Percentiles rank a stretch among this genome's conserved stretches.
Conservation (phyloP, 1,139 yeast genomes). For the Candida sanyaensis region DNA sequence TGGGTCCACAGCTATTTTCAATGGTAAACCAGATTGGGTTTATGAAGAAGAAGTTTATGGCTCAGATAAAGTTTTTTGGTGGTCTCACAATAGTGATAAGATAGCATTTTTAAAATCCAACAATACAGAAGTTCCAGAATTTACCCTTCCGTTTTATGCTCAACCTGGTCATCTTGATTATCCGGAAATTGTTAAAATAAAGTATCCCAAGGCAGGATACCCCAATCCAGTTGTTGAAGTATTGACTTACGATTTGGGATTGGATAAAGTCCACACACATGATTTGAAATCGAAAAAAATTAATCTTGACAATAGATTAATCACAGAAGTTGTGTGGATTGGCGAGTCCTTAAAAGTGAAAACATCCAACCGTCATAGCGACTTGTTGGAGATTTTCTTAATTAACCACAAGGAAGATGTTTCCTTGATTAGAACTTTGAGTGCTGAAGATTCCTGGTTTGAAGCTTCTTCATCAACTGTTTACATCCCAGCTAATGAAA, state of each 20-base stretch:
- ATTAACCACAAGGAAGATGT: slow-evolving; percentile 30
- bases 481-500: slow-evolving; percentile 63
- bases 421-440: slow-evolving; percentile 35
- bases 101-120: slow-evolving; percentile 50
- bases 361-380: slow-evolving; percentile 48
- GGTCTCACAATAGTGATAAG: slow-evolving; percentile 57
- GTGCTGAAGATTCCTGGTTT: slow-evolving; percentile 58
- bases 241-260: slow-evolving; percentile 31
- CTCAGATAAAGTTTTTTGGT: slow-evolving; percentile 54
- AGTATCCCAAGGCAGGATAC: slow-evolving; percentile 51
- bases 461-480: slow-evolving; percentile 78
- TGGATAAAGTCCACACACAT: slow-evolving; percentile 18
- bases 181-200: slow-evolving; percentile 39
- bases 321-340: slow-evolving; percentile 50
- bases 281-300: slow-evolving; percentile 25
- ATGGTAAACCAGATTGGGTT: slow-evolving; percentile 96
- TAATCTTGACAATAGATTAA: slow-evolving; percentile 25
- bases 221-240: slow-evolving; percentile 45
- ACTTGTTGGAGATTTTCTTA: slow-evolving; percentile 39
- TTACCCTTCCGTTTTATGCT: slow-evolving; percentile 54
- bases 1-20: slow-evolving; percentile 67
- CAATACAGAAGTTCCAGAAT: slow-evolving; percentile 55
- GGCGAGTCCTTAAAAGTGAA: slow-evolving; percentile 37
- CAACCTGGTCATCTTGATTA: slow-evolving; percentile 42
- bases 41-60: slow-evolving; percentile 85